Evolutionary conservation across 2,329 filamentous ascomycete genomes (phyloP).

Genomic region (Phoma sp.): DNA sequence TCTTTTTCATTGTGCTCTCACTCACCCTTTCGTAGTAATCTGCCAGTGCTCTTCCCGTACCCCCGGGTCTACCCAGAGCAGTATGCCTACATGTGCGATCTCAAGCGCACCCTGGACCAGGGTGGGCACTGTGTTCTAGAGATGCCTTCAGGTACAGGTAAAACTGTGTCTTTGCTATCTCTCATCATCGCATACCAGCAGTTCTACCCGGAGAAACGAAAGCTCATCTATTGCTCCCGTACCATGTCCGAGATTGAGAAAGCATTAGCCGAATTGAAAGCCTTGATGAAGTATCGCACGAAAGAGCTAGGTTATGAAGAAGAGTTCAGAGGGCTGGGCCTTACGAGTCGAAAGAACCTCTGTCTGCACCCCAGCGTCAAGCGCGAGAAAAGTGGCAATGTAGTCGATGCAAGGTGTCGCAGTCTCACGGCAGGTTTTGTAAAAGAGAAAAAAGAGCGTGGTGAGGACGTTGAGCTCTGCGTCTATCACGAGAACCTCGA

Average conservation of each 20-base stretch:
- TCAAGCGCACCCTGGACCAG: slow-evolving; percentile 88
- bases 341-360: slow-evolving; percentile 96
- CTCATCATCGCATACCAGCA: slow-evolving; percentile 97
- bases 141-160: slow-evolving; percentile 98
- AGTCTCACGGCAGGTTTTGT: slow-evolving; percentile 96
- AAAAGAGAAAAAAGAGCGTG: slow-evolving; percentile 94
- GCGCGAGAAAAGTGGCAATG: slow-evolving; percentile 89
- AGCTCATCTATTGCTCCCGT: slow-evolving; percentile 98
- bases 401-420: slow-evolving; percentile 95
- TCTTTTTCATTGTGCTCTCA: background rate
- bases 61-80: slow-evolving; percentile 71
- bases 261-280: slow-evolving; percentile 87
- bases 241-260: slow-evolving; percentile 99
- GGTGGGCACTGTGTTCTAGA: slow-evolving; percentile 95
- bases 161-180: slow-evolving; percentile 93
- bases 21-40: slow-evolving; percentile 57
- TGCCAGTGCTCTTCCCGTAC: slow-evolving; percentile 76
- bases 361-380: slow-evolving; percentile 97
- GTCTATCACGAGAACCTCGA: slow-evolving; percentile 98
- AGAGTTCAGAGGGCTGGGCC: slow-evolving; percentile 87
- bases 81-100: slow-evolving; percentile 77
- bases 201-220: slow-evolving; percentile 88
- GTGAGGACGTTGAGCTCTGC: slow-evolving; percentile 92
- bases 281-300: slow-evolving; percentile 91
- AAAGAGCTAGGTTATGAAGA: slow-evolving; percentile 89